Evolutionary conservation across 2,329 filamentous ascomycete species (phyloP), one percentile per base, ranked within the genome.

Genomic region (Corynespora cassiicola): DNA sequence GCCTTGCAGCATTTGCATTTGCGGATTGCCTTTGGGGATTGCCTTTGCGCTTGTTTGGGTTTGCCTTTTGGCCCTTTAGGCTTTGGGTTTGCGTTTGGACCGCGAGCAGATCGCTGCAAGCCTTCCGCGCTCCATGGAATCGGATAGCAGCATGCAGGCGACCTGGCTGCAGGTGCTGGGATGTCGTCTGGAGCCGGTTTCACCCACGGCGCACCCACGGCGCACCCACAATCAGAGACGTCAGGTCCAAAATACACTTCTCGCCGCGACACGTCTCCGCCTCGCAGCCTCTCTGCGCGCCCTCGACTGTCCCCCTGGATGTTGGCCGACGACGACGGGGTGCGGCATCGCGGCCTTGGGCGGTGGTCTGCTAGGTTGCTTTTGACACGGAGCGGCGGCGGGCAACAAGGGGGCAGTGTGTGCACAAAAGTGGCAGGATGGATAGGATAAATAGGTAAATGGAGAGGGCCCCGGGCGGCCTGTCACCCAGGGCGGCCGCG

Each of bases 111-210:
- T 64, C 51, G 43, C 52, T 61, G 52, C 58, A 63, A 55, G 54
- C 57, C 58, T 54, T 52, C 57, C 54, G 58, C 56, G 28, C 26
- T 39, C 56, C 56, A 60, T 40, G 44, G 41, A 46, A 56, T 54
- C 52, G 56, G 56, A 54, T n/a, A 46, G 43, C 49, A 38, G 33
- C 36, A 43, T 57, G 59, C 48, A 60, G 47, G 47, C 51, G 34
- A 52, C 41, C 27, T 33, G 42, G 37, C 56, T 61, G 57, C 56
- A 58, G 41, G 39, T 57, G 36, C 53, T 41, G 36, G 55, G 49
- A 45, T 51, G 28, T 12, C 19, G 36, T 40, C 50, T 48, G 46
- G 47, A 40, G 28, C 33, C 50, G 52, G 57, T 54, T 54, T n/a
- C n/a, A n/a, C n/a, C n/a, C n/a, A n/a, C n/a, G n/a, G n/a, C n/a